These are phyloP conservation scores for Saksenaea oblongispora DNA, from an alignment of 371 early-diverging fungal species.

Conservation along the genomic window DNA sequence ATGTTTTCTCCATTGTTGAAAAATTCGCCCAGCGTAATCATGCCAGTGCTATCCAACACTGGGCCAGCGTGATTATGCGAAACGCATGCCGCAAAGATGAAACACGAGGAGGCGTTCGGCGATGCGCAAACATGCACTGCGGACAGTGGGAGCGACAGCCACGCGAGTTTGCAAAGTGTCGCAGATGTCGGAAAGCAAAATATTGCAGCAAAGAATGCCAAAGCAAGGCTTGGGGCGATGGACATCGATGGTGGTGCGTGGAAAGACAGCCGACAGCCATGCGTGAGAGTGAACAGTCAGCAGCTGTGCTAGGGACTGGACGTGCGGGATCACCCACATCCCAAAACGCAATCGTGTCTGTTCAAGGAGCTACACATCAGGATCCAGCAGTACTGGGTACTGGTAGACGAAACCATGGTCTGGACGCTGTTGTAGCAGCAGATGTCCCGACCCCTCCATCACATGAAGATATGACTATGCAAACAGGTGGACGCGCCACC, in stretches of 20 bases:
- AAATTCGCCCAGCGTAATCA: slow-evolving; percentile 65
- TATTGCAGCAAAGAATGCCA: slow-evolving; percentile 79
- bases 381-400: background rate
- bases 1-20: slow-evolving; percentile 78
- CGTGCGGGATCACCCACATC: background rate
- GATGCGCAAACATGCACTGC: slow-evolving; percentile 74
- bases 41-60: slow-evolving; percentile 69
- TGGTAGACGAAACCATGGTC: background rate
- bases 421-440: background rate
- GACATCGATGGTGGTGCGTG: slow-evolving; percentile 81
- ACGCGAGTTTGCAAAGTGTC: slow-evolving; percentile 80
- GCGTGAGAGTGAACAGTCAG: background rate
- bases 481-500: slow-evolving; percentile 8
- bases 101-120: slow-evolving; percentile 64
- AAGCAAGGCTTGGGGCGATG: slow-evolving; percentile 75
- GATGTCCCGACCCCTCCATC: slow-evolving; percentile 1
- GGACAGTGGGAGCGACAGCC: slow-evolving; percentile 73
- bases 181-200: slow-evolving; percentile 78
- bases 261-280: slow-evolving; percentile 46
- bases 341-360: background rate
- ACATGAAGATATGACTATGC: slow-evolving; percentile 1
- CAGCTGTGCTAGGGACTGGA: slow-evolving; percentile 1
- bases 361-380: background rate
- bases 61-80: slow-evolving; percentile 82
- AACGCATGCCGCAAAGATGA: slow-evolving; percentile 81